Percentiles rank a stretch among this genome's conserved stretches.
These are phyloP conservation scores for Leccinum subspadiceum DNA, from an alignment of 1,284 basidiomycete species.

Conservation along the genomic window DNA sequence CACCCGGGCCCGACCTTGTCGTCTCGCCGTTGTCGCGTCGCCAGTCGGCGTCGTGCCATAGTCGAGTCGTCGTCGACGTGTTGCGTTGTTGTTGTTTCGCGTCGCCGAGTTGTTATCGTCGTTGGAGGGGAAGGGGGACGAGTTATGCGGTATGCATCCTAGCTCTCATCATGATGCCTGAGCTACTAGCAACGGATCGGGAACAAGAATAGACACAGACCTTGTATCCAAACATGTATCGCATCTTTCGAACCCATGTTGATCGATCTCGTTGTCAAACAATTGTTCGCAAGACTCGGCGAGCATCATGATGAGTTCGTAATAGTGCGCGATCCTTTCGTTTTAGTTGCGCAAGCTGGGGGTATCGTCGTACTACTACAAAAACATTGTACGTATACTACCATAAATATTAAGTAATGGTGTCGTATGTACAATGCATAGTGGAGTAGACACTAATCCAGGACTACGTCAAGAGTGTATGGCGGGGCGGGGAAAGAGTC, in stretches of 20 bases:
- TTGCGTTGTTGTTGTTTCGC: too few relatives aligned
- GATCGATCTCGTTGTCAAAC: slow-evolving; percentile 92
- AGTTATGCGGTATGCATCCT: slow-evolving; percentile 75
- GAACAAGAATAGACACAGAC: slow-evolving; percentile 32
- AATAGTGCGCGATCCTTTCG: slow-evolving; percentile 54
- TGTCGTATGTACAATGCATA: background rate
- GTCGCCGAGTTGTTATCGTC: too few relatives aligned
- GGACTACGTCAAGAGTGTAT: background rate
- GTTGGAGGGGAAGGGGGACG: too few relatives aligned
- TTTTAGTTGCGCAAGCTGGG: slow-evolving; percentile 17
- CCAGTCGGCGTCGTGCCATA: too few relatives aligned
- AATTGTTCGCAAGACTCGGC: slow-evolving; percentile 80
- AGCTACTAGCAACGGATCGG: background rate
- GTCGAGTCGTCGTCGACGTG: too few relatives aligned
- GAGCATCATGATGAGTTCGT: slow-evolving; percentile 67
- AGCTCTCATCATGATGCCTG: background rate
- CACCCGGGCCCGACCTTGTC: too few relatives aligned
- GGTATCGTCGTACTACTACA: background rate
- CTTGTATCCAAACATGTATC: slow-evolving; percentile 87
- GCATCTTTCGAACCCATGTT: slow-evolving; percentile 81
- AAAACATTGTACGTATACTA: too few relatives aligned
- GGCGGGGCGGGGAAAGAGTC: background rate
- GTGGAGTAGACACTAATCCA: background rate
- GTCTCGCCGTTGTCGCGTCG: too few relatives aligned
- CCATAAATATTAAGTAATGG: background rate